phyloP scores from a whole-genome alignment of 495 filamentous ascomycete species.

The Bacidia rubella region DNA sequence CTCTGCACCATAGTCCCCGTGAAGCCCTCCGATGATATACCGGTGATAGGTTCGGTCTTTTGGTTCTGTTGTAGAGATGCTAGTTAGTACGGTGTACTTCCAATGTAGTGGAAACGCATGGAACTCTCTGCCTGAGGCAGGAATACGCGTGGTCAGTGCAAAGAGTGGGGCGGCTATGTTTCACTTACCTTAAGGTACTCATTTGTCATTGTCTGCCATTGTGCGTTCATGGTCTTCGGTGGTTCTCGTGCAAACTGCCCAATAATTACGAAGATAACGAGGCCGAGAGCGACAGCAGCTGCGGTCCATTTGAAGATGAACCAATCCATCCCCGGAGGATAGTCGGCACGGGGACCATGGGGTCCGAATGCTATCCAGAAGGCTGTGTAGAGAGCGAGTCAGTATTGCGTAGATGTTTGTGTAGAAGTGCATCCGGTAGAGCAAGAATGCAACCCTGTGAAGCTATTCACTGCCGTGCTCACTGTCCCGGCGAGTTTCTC shows the following conservation, averaged over 20 bases:
- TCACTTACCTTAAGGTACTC: slow-evolving; percentile 71
- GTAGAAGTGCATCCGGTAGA: slow-evolving; percentile 1
- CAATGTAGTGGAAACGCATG: slow-evolving; percentile 11
- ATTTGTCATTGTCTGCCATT: slow-evolving; percentile 85
- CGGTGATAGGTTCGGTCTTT: slow-evolving; percentile 81
- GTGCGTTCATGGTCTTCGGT: slow-evolving; percentile 83
- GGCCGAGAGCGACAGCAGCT: slow-evolving; percentile 43
- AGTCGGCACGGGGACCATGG: slow-evolving; percentile 72
- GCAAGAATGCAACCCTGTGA: neutral
- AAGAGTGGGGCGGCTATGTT: neutral
- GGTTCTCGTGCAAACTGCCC: slow-evolving; percentile 50
- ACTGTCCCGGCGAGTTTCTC: no score
- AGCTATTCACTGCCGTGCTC: no score
- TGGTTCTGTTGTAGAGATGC: slow-evolving; percentile 42
- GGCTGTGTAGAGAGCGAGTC: slow-evolving; percentile 39
- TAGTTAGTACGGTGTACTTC: slow-evolving; percentile 7
- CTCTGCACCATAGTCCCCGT: slow-evolving; percentile 71
- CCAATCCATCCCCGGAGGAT: slow-evolving; percentile 65
- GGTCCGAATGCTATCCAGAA: slow-evolving; percentile 98
- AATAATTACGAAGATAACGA: slow-evolving; percentile 51
- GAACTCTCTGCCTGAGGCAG: neutral
- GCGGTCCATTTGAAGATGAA: slow-evolving; percentile 59
- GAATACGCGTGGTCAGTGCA: neutral
- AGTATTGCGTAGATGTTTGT: neutral
- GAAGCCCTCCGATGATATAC: slow-evolving; percentile 69